phyloP scores from a whole-genome alignment of 169 alveolate genomes.

The Perkinsus chesapeaki region DNA sequence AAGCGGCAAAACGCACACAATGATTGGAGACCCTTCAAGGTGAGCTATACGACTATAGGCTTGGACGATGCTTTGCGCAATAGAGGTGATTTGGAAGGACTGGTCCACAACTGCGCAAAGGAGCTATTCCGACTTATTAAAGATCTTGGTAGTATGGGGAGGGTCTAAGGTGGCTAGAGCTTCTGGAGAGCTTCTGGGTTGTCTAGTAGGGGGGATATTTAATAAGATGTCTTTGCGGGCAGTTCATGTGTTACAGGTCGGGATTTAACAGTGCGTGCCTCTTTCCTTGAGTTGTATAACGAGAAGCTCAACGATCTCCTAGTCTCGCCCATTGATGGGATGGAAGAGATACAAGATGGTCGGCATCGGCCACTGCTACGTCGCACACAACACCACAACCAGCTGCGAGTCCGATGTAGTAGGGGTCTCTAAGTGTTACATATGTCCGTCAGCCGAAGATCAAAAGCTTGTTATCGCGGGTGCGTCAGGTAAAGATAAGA shows the following conservation, averaged over 20 bases:
- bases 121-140: background rate
- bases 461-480: background rate
- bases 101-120: background rate
- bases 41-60: background rate
- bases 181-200: background rate
- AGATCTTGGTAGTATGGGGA: background rate
- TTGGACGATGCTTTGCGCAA: background rate
- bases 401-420: background rate
- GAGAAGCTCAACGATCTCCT: background rate
- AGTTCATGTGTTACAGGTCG: too few species aligned
- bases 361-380: background rate
- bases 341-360: background rate
- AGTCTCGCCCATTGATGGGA: background rate
- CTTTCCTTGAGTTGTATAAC: background rate
- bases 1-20: background rate
- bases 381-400: background rate
- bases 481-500: background rate
- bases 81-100: background rate
- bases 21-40: background rate
- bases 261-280: background rate
- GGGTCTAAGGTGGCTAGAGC: background rate
- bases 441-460: background rate
- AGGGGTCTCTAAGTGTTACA: background rate
- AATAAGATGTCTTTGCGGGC: background rate
- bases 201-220: background rate